These are phyloP conservation scores for Daldinia caldariorum DNA, from an alignment of 495 filamentous ascomycete species.

Conservation along the genomic window DNA sequence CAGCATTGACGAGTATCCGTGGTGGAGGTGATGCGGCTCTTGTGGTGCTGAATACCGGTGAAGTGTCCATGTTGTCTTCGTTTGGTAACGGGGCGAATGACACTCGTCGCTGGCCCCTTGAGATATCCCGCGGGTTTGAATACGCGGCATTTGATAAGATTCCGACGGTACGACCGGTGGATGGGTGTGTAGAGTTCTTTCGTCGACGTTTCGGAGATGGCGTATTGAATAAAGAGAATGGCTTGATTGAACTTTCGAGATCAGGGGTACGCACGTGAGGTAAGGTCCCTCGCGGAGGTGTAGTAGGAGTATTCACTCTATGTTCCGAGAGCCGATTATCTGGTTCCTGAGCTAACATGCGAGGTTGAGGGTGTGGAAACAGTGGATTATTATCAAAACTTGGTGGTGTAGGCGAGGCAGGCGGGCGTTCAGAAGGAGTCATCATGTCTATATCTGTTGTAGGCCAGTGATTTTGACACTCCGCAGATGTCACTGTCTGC, in stretches of 20 bases:
- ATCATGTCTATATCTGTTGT: background rate
- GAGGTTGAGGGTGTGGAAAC: background rate
- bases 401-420: background rate
- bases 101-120: slow-evolving; percentile 31
- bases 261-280: slow-evolving; percentile 32
- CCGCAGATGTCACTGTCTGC: background rate
- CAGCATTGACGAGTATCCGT: slow-evolving; percentile 11
- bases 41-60: background rate
- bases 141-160: slow-evolving; percentile 28
- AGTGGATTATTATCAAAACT: background rate
- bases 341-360: background rate
- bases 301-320: slow-evolving; percentile 12
- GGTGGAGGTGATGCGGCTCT: slow-evolving; percentile 45
- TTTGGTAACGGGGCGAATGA: slow-evolving; percentile 38
- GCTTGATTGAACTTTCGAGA: slow-evolving; percentile 40
- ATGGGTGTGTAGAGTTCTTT: slow-evolving; percentile 12
- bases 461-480: slow-evolving; percentile 19
- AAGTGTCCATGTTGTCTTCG: slow-evolving; percentile 13
- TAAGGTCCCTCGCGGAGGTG: slow-evolving; percentile 18
- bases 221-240: slow-evolving; percentile 43
- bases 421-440: slow-evolving; percentile 1
- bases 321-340: background rate
- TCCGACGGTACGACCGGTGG: slow-evolving; percentile 1
- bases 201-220: slow-evolving; percentile 30
- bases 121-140: slow-evolving; percentile 16